These are phyloP conservation scores for Vanderwaltozyma polyspora DNA, from an alignment of 805 yeast genomes.

Conservation along the genomic window DNA sequence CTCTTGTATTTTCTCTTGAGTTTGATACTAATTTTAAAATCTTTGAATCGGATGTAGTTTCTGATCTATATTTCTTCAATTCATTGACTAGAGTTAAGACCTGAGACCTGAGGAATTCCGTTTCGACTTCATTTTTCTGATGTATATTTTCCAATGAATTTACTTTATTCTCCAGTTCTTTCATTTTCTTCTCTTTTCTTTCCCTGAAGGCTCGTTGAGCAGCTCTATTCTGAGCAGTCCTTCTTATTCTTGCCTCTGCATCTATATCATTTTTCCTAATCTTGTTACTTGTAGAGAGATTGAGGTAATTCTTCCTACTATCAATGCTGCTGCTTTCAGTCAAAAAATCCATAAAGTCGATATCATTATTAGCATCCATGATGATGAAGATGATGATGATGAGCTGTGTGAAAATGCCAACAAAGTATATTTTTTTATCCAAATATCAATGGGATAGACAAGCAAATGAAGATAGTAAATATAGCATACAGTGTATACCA, in stretches of 20 bases:
- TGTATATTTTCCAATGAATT: constrained; percentile 58
- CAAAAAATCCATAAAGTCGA: too few relatives aligned
- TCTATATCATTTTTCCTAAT: constrained; percentile 16
- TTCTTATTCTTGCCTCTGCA: constrained; percentile 68
- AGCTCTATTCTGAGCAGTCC: constrained; percentile 94
- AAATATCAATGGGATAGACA: too few relatives aligned
- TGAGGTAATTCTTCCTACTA: neutral
- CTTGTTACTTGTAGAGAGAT: neutral
- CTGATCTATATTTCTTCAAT: constrained; percentile 39
- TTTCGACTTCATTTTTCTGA: constrained; percentile 57
- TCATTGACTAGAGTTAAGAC: constrained; percentile 65
- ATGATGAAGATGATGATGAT: too few relatives aligned
- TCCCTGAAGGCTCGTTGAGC: constrained; percentile 97
- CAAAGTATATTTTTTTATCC: too few relatives aligned
- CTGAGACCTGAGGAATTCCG: constrained; percentile 65
- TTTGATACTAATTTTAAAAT: constrained; percentile 9
- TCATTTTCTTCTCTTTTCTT: constrained; percentile 77
- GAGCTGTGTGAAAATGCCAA: too few relatives aligned
- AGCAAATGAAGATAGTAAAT: too few relatives aligned
- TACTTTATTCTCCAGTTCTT: constrained; percentile 76
- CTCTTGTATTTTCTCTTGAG: neutral
- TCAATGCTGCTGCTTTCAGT: constrained; percentile 10
- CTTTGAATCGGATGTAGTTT: constrained; percentile 16
- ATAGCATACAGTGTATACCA: too few relatives aligned
- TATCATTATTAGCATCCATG: too few relatives aligned